Evolutionary conservation across 164 flowering plant genomes (phyloP), one percentile per base, ranked within the genome.

Genomic region (Magnolia sinica): DNA sequence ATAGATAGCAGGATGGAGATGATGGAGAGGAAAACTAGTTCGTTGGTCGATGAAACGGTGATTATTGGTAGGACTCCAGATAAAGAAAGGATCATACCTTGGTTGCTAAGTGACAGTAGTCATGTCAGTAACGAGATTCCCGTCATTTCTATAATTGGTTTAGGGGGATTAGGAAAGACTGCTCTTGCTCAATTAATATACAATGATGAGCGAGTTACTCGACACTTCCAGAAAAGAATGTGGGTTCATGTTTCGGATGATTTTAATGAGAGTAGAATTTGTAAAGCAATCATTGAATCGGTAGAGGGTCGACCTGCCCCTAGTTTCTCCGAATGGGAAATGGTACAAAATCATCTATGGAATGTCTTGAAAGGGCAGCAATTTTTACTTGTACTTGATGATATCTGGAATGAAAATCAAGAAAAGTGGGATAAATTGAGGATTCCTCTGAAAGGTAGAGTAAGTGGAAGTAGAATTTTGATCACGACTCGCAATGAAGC

Each of bases 211-310:
- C 37, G 76, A 19, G 76, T 74, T 3, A 45, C 16, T 22, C 22
- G 6, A 11, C 75, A 73, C 24, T 74, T 74, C 22, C 20, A 4
- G 1, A 31, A 45, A 29, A 9, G 70, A 8, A 24, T 71, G 61
- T 71, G 73, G 73, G 73, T 71, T 8, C 51, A 61, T 10, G 61
- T 71, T 8, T 71, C 73, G 50, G 63, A 71, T 9, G 74, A 73
- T 55, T 73, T 73, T 55, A 65, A 23, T 22, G 68, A 22, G 27
- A 10, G 18, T 37, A 37, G 37, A 22, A 73, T 27, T 8, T 73
- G 58, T 10, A 16, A 73, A 27, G 65, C 23, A 65, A 29, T 22
- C 24, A 7, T 6, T 24, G 29, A 14, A 65, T 9, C 29, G 1
- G 24, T 37, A 20, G 68, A 29, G 68, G 24, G 45, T 37, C 45